phyloP scores from a whole-genome alignment of 192 early-diverging fungal genomes.

The Entomortierella beljakovae region DNA sequence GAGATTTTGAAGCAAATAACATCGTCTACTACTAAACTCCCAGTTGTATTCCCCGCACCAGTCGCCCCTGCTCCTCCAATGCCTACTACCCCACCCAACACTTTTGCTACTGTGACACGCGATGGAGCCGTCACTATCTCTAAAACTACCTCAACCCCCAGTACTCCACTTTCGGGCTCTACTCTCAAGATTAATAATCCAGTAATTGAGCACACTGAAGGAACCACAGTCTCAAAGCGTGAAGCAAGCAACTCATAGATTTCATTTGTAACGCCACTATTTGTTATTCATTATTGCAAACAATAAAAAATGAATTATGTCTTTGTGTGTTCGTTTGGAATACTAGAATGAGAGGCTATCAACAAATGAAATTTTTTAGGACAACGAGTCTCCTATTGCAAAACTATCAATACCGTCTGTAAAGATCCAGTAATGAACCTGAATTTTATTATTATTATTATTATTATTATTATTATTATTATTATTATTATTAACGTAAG shows the following conservation, averaged over 20 bases:
- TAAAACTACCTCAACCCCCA: conserved; percentile 20
- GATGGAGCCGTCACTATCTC: conserved; percentile 43
- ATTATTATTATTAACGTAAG: too few relatives aligned
- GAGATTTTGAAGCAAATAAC: conserved; percentile 46
- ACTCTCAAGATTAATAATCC: conserved; percentile 42
- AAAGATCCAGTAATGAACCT: too few relatives aligned
- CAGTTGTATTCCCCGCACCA: conserved; percentile 46
- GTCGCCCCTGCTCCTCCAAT: conserved; percentile 43
- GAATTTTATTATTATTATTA: too few relatives aligned
- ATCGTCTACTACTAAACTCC: conserved; percentile 35
- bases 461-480: too few relatives aligned
- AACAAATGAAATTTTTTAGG: too few relatives aligned
- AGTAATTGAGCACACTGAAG: conserved; percentile 37
- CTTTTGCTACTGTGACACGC: conserved; percentile 49
- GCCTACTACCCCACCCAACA: conserved; percentile 42
- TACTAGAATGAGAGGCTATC: too few relatives aligned
- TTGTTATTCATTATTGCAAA: too few relatives aligned
- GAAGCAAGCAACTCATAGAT: conserved; percentile 48
- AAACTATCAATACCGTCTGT: too few relatives aligned
- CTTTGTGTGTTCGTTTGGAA: too few relatives aligned
- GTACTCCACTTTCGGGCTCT: conserved; percentile 42
- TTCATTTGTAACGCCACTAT: too few relatives aligned
- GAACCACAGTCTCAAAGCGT: conserved; percentile 39
- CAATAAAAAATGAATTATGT: too few relatives aligned
- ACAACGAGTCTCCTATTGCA: too few relatives aligned